Evolutionary conservation across 164 flowering plant species (phyloP).

Genomic region (Tetracentron sinense): DNA sequence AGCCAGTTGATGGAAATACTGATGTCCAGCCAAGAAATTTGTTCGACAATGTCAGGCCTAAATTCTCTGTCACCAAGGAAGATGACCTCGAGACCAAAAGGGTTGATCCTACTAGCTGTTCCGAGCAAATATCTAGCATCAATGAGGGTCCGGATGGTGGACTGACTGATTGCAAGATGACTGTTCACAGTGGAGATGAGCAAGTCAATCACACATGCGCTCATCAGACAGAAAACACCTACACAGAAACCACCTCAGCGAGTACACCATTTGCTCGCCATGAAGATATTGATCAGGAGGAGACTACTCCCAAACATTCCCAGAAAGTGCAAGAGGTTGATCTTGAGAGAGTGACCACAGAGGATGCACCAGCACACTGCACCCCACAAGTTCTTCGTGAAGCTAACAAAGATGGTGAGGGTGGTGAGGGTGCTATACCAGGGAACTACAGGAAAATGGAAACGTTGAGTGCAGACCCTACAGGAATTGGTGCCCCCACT

Average conservation of each 20-base stretch:
- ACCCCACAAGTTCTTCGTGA: conserved; percentile 11
- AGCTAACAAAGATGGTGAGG: conserved; percentile 12
- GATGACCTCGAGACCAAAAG: conserved; percentile 57
- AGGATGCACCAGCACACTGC: conserved; percentile 12
- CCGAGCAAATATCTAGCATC: conserved; percentile 25
- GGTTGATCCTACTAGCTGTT: conserved; percentile 55
- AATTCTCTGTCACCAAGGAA: conserved; percentile 22
- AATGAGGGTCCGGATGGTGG: conserved; percentile 28
- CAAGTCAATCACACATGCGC: conserved; percentile 8
- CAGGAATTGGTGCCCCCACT: conserved; percentile 6
- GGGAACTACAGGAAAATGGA: conserved; percentile 3
- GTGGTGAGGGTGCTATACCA: not conserved
- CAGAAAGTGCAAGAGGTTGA: conserved; percentile 21
- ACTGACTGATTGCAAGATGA: conserved; percentile 26
- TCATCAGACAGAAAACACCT: conserved; percentile 21
- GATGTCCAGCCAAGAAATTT: conserved; percentile 18
- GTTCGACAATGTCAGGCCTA: conserved; percentile 13
- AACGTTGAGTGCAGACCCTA: conserved; percentile 8
- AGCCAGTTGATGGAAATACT: conserved; percentile 13
- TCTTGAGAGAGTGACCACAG: conserved; percentile 5
- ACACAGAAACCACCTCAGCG: conserved; percentile 16
- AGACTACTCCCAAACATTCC: conserved; percentile 7
- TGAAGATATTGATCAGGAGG: conserved; percentile 23
- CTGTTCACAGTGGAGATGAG: conserved; percentile 32
- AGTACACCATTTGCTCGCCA: conserved; percentile 14